Conservation (phyloP, 257 asterid genomes). For the Verbascum thapsus region DNA sequence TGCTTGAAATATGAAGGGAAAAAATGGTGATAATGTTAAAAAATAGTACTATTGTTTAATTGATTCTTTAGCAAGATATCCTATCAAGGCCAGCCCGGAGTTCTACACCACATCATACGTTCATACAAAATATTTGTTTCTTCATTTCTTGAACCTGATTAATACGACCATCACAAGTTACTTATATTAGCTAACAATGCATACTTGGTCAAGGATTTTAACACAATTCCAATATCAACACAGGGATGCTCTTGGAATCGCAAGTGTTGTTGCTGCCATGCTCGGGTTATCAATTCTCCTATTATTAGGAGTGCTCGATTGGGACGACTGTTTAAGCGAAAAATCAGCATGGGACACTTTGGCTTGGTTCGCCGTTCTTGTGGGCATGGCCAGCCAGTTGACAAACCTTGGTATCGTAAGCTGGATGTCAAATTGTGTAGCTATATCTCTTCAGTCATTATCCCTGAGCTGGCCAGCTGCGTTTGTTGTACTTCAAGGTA, state of each 20-base stretch:
- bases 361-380: slow-evolving; percentile 79
- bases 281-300: slow-evolving; percentile 71
- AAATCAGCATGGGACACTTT: slow-evolving; percentile 87
- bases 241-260: slow-evolving; percentile 65
- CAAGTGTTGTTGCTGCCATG: slow-evolving; percentile 83
- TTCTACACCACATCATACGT: background rate
- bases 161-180: background rate
- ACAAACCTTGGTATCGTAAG: slow-evolving; percentile 68
- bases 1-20: background rate
- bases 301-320: slow-evolving; percentile 65
- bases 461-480: slow-evolving; percentile 80
- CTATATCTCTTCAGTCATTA: slow-evolving; percentile 47
- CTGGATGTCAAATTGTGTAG: slow-evolving; percentile 72
- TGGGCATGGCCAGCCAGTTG: slow-evolving; percentile 80
- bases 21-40: background rate
- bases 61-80: background rate
- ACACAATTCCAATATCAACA: background rate
- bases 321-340: slow-evolving; percentile 85
- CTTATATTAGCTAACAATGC: background rate
- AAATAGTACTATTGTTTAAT: background rate
- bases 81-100: background rate
- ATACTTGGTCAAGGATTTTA: background rate
- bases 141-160: background rate
- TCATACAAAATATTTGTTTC: background rate
- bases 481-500: slow-evolving; percentile 61